Evolutionary conservation across 2,329 filamentous ascomycete species (phyloP), one percentile per base, ranked within the genome.

Genomic region (Orbilia javanica): DNA sequence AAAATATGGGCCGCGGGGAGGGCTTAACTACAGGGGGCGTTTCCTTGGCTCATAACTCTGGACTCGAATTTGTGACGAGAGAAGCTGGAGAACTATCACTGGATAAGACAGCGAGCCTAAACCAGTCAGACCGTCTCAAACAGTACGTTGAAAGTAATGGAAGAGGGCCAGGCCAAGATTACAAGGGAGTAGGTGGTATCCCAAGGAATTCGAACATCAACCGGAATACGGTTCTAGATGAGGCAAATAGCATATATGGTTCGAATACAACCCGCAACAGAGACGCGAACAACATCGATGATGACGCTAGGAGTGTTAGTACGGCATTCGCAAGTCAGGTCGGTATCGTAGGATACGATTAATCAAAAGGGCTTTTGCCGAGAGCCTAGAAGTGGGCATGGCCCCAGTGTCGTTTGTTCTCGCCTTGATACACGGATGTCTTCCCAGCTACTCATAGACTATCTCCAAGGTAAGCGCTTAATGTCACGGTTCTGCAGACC

Each of bases 321-420:
- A 98, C 96, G 65, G 94, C 94, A 60, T 99, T 98, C 86, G 94
- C 95, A 79, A 97, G 94, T 86, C 96, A 98, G 85, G 90, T 97
- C 81, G 94, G 93, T 70, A 80, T 84, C 68, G 87, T 88, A 48
- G 88, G 86, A 81, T 89, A 89, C 82, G 88, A 90, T 83, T 89
- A 88, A 89, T 42, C n/a, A 7, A 25, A 13, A 18, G 44, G 31
- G n/a, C n/a, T 11, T 18, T 50, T 48, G 15, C 65, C 8, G 53
- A 42, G 53, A 39, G 7, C 31, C 29, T 39, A 8, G 22, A 10
- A 2, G 13, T 18, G 29, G n/a, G 42, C 18, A 7, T n/a, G 13
- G 10, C 10, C 3, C 7, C 42, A 18, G 10, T 39, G 42, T 34
- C 3, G 4, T 42, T 11, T 20, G 55, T 29, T 60, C 55, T 60